Percentiles rank a stretch among this genome's conserved stretches.
Evolutionary conservation across 2,329 filamentous ascomycete genomes (phyloP).

Genomic region (Botrytis hyacinthi): DNA sequence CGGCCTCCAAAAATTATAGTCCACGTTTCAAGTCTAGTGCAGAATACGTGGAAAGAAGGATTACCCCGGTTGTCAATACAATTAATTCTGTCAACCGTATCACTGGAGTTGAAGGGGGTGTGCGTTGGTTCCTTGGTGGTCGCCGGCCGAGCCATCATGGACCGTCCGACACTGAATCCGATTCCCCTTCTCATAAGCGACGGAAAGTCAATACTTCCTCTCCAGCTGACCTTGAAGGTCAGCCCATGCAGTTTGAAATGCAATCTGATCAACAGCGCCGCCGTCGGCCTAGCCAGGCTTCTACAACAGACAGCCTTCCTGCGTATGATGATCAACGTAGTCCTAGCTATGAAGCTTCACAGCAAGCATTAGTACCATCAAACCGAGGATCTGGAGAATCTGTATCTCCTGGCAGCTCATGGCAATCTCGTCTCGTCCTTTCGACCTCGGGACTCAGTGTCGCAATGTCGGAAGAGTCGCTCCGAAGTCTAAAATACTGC

Average conservation of each 20-base stretch:
- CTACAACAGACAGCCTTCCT: slow-evolving; percentile 70
- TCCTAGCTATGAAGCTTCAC: slow-evolving; percentile 68
- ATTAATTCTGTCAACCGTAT: slow-evolving; percentile 79
- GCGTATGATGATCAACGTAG: slow-evolving; percentile 79
- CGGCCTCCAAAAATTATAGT: slow-evolving; percentile 84
- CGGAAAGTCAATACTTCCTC: slow-evolving; percentile 52
- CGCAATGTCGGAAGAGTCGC: slow-evolving; percentile 84
- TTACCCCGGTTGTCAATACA: slow-evolving; percentile 82
- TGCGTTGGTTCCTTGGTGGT: slow-evolving; percentile 77
- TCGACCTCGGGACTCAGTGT: slow-evolving; percentile 88
- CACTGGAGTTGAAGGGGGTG: slow-evolving; percentile 83
- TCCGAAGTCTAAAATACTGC: slow-evolving; percentile 82
- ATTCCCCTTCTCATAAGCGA: slow-evolving; percentile 54
- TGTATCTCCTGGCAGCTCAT: slow-evolving; percentile 43
- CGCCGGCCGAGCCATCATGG: slow-evolving; percentile 39
- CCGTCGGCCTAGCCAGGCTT: slow-evolving; percentile 34
- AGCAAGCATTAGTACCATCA: slow-evolving; percentile 39
- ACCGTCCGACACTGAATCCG: slow-evolving; percentile 48
- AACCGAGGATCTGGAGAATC: slow-evolving; percentile 34
- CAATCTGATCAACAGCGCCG: slow-evolving; percentile 37
- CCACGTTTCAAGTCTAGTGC: slow-evolving; percentile 85
- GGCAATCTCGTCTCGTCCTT: slow-evolving; percentile 83
- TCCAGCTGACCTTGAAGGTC: slow-evolving; percentile 36
- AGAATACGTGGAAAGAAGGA: slow-evolving; percentile 85
- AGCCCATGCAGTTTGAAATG: slow-evolving; percentile 29